Evolutionary conservation across 2,329 filamentous ascomycete species (phyloP), one percentile per base, ranked within the genome.

Genomic region (Fusarium sp.): DNA sequence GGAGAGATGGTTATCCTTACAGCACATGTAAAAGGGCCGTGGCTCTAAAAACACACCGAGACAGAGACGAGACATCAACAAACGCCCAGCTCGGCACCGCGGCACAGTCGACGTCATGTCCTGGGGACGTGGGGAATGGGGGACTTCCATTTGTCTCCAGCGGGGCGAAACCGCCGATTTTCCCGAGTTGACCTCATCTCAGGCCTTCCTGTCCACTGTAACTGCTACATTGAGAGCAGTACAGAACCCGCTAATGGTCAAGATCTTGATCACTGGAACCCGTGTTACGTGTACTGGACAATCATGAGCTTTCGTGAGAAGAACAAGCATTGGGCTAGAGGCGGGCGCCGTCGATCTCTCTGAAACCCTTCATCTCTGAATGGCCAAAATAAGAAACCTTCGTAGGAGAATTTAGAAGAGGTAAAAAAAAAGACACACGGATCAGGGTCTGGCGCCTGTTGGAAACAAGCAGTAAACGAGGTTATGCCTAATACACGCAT

Each of bases 61-160:
- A 72, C 69, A 64, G 38, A 73, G 48, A 59, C 55, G 60, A 56
- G 59, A 61, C 45, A 67, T 60, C 57, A 67, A 45, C 49, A 57
- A 44, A 60, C 64, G 48, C 58, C 64, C 70, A 70, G 62, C 70
- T 74, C 75, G 75, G 75, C 70, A 76, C 39, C 65, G 38, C 75
- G 75, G 75, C 75, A 77, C 75, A 73, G 51, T 55, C 75, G 69
- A 77, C 75, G 75, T 77, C 75, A 77, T 76, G 60, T 59, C 42
- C 41, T 67, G 56, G 64, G 66, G 56, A 67, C 61, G 72, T 73
- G 73, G 73, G 70, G 75, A 76, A 75, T 74, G 62, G 63, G 63
- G 63, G 68, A 60, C 23, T 31, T n/a, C n/a, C n/a, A n/a, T n/a
- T 63, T 52, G 52, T 49, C 54, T 25, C 48, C 57, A 64, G 66